A percentile compares a stretch with the other conserved stretches of the same genome.
Evolutionary conservation across 192 early-diverging fungal genomes (phyloP).

Genomic region (Glomus cerebriforme): DNA sequence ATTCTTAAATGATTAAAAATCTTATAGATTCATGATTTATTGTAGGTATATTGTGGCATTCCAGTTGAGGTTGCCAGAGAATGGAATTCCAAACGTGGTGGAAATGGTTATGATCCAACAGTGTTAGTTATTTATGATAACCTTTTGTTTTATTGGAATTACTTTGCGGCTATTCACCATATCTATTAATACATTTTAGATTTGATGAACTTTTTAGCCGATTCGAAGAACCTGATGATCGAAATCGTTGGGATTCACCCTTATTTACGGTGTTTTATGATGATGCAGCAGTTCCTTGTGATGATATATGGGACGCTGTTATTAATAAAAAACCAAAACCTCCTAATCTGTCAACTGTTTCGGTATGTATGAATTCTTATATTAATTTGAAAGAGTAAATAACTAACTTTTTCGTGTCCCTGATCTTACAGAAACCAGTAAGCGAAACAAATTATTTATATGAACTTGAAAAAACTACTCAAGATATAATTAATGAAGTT

Average conservation of each 20-base stretch:
- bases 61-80: constrained; percentile 53
- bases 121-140: constrained; percentile 36
- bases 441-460: constrained; percentile 89
- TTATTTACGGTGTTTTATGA: constrained; percentile 86
- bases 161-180: not conserved
- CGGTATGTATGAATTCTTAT: constrained; percentile 40
- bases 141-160: not conserved
- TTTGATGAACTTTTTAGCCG: constrained; percentile 82
- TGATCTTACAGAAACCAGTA: constrained; percentile 68
- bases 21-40: not conserved
- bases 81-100: constrained; percentile 53
- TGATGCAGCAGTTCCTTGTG: constrained; percentile 62
- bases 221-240: constrained; percentile 92
- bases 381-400: too few relatives aligned
- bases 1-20: not conserved
- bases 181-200: constrained; percentile 34
- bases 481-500: constrained; percentile 76
- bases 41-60: constrained; percentile 64
- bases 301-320: constrained; percentile 76
- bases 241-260: constrained; percentile 94
- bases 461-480: constrained; percentile 83
- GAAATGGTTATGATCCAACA: constrained; percentile 46
- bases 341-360: constrained; percentile 85
- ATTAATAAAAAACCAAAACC: constrained; percentile 71
- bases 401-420: not conserved